Percentiles rank a stretch among this genome's conserved stretches.
Conservation (phyloP, 768 basidiomycete species). For the Hygrophorus russula region DNA sequence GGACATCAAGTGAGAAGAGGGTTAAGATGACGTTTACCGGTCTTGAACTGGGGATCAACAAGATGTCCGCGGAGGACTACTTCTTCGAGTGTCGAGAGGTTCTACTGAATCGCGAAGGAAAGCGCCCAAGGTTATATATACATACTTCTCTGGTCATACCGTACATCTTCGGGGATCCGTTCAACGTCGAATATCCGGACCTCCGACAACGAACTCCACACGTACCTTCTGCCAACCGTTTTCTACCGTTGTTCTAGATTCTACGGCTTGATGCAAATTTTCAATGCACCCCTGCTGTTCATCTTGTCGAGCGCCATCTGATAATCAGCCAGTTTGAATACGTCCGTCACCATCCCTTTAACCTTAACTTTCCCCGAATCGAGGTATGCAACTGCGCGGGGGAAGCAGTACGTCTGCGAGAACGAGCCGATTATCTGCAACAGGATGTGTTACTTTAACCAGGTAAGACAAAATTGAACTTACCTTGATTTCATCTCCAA, state of each 20-base stretch:
- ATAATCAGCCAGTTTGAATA: conserved; percentile 59
- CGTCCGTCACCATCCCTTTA: conserved; percentile 46
- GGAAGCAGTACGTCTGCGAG: conserved; percentile 85
- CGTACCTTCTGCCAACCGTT: neutral
- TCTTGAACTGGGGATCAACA: no score
- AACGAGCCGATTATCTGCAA: conserved; percentile 81
- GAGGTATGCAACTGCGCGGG: conserved; percentile 80
- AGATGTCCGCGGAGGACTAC: no score
- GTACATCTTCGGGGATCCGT: neutral
- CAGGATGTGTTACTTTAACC: neutral
- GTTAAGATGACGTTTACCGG: no score
- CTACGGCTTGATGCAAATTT: conserved; percentile 56
- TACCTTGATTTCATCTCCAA: conserved; percentile 61
- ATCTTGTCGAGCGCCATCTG: conserved; percentile 66
- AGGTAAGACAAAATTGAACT: neutral
- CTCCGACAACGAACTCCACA: neutral
- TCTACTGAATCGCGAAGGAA: no score
- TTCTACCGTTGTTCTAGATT: conserved; percentile 1
- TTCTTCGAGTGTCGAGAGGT: no score
- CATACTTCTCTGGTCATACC: no score
- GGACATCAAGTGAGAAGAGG: no score
- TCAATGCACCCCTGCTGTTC: conserved; percentile 48
- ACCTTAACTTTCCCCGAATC: conserved; percentile 77
- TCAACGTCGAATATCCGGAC: neutral
- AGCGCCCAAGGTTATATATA: no score